Evolutionary conservation across 2,329 filamentous ascomycete species (phyloP).

Genomic region (Akanthomyces lecanii): DNA sequence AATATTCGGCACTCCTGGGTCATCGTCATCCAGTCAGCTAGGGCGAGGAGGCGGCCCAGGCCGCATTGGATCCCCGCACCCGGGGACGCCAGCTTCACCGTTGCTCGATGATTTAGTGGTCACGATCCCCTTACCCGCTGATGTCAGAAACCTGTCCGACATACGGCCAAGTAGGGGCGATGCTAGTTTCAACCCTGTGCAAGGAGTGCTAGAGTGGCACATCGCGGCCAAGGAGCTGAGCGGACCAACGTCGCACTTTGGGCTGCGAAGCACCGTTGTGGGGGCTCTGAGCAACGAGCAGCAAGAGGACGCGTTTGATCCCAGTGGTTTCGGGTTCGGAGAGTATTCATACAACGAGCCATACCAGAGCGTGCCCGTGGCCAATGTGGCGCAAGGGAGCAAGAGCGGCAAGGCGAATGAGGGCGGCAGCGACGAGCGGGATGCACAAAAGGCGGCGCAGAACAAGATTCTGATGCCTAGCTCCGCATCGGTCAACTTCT

Average conservation of each 20-base stretch:
- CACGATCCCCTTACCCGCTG: conserved; percentile 70
- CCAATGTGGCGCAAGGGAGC: conserved; percentile 30
- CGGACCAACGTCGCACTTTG: conserved; percentile 62
- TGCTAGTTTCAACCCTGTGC: conserved; percentile 72
- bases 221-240: conserved; percentile 73
- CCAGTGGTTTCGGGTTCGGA: conserved; percentile 49
- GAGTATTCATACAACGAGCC: conserved; percentile 53
- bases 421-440: conserved; percentile 39
- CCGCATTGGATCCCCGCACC: conserved; percentile 38
- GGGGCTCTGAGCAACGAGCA: conserved; percentile 53
- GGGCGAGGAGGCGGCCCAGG: conserved; percentile 41
- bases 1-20: conserved; percentile 47
- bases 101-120: conserved; percentile 73
- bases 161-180: conserved; percentile 78
- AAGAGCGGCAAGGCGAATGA: conserved; percentile 20
- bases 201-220: conserved; percentile 74
- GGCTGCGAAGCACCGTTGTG: conserved; percentile 74
- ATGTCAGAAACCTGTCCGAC: conserved; percentile 79
- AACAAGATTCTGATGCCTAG: conserved; percentile 77
- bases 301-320: conserved; percentile 45
- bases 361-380: conserved; percentile 46
- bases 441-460: conserved; percentile 56
- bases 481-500: conserved; percentile 69
- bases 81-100: conserved; percentile 55
- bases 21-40: conserved; percentile 31